phyloP scores from a whole-genome alignment of 805 yeast genomes.

The Lipomyces starkeyi region DNA sequence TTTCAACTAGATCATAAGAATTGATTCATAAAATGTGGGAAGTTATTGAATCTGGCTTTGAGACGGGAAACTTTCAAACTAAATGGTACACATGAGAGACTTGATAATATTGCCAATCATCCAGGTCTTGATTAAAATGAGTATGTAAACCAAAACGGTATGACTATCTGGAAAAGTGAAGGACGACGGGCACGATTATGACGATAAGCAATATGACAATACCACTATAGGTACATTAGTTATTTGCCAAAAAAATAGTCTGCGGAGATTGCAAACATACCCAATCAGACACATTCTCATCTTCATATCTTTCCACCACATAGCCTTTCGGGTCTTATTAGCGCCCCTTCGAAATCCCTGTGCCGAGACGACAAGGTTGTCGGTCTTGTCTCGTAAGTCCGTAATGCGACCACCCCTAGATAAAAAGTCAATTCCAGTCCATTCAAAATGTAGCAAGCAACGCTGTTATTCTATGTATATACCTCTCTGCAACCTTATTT shows the following conservation, averaged over 20 bases:
- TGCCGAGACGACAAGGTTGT: conserved; percentile 87
- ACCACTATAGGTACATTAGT: conserved; percentile 50
- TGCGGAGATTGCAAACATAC: conserved; percentile 22
- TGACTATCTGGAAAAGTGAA: conserved; percentile 61
- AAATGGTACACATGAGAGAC: background rate
- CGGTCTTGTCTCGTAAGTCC: conserved; percentile 90
- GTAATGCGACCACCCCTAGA: conserved; percentile 89
- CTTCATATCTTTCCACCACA: conserved; percentile 99
- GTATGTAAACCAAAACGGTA: background rate
- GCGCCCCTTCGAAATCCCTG: conserved; percentile 97
- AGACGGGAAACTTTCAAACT: background rate
- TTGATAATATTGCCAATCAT: background rate
- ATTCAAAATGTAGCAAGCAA: background rate
- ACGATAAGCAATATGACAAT: conserved; percentile 82
- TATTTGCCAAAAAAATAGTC: background rate
- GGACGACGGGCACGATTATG: conserved; percentile 89
- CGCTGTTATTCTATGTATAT: background rate
- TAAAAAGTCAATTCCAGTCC: background rate
- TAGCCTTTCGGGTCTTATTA: conserved; percentile 94
- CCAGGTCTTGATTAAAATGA: background rate
- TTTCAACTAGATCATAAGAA: background rate
- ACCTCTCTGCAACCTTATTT: conserved; percentile 86
- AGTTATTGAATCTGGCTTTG: too few relatives aligned
- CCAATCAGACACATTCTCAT: conserved; percentile 89
- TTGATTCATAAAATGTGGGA: background rate